Evolutionary conservation across 106 monocot genomes (phyloP), one percentile per base, ranked within the genome.

Genomic region (Platanthera guangdongensis): DNA sequence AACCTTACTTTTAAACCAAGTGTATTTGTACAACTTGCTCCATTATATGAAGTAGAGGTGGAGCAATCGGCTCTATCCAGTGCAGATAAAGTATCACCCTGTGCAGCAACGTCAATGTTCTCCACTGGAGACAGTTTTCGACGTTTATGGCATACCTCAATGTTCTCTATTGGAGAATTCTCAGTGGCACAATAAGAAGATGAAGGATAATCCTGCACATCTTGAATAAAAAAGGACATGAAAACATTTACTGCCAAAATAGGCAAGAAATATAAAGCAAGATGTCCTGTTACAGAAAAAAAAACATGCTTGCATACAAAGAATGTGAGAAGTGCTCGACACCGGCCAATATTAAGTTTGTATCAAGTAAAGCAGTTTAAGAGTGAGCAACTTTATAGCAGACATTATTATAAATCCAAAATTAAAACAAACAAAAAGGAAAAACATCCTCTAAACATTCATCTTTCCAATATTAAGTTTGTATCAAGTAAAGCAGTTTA

Each of bases 91-190:
- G 30, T 9, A 78, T 75, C 78, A 49, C 50, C 18, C 53, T 52
- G 71, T 57, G 78, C 28, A 79, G 88, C 77, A 52, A 71, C 51
- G 64, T 82, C 82, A 25, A 80, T 80, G 51, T 39, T 39, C 76
- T 72, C 5, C 80, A 83, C 77, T 39, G 72, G 12, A 51, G 78
- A 84, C 50, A 76, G 50, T 51, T 78, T 87, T 70, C 81, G 82
- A 47, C 76, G 85, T 80, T 84, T 89, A 55, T 80, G 82, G 71
- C 81, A 70, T 50, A 74, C 18, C 21, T 71, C 48, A 77, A 68
- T 75, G 18, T 52, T 83, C 55, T 75, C 64, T n/a, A 51, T 60
- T 22, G 52, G 53, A n/a, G 69, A 80, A 52, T 59, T 52, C 9
- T 76, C 73, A 39, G 47, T 73, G 45, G 48, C 39, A 75, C 28